These are phyloP conservation scores for Arachnomyces sp. DNA, from an alignment of 2,329 filamentous ascomycete genomes.

Conservation along the genomic window DNA sequence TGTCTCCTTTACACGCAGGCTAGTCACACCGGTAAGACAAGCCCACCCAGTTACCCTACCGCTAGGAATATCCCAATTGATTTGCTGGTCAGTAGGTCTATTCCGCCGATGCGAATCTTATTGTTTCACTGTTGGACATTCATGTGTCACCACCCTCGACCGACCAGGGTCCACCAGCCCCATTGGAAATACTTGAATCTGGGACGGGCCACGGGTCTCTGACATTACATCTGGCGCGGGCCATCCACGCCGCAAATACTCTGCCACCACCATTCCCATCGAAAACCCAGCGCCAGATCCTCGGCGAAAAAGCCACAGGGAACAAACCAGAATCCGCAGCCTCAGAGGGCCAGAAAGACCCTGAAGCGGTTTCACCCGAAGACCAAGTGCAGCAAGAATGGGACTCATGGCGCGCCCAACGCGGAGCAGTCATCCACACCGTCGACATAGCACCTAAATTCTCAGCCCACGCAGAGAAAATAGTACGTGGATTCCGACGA, in stretches of 20 bases:
- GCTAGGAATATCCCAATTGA: constrained; percentile 5
- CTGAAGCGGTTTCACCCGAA: constrained; percentile 9
- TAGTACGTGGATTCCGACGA: constrained; percentile 58
- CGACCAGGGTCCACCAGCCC: constrained; percentile 21
- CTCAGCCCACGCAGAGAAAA: constrained; percentile 54
- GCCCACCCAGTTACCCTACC: background rate
- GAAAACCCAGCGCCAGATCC: constrained; percentile 24
- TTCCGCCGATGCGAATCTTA: constrained; percentile 63
- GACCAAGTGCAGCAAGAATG: constrained; percentile 28
- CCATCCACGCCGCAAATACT: constrained; percentile 65
- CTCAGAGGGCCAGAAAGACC: constrained; percentile 10
- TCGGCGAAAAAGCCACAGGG: constrained; percentile 9
- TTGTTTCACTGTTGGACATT: constrained; percentile 68
- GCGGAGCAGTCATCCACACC: constrained; percentile 65
- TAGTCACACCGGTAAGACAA: constrained; percentile 60
- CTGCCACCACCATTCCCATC: constrained; percentile 38
- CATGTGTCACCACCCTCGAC: constrained; percentile 44
- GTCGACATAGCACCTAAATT: constrained; percentile 58
- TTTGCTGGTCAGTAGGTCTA: constrained; percentile 50
- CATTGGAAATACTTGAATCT: constrained; percentile 70
- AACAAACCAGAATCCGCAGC: constrained; percentile 15
- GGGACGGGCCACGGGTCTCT: constrained; percentile 78
- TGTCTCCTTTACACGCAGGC: constrained; percentile 55
- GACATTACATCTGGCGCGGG: constrained; percentile 65
- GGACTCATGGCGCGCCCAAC: constrained; percentile 40